These are phyloP conservation scores for Phytophthora syringae DNA, from an alignment of 352 stramenopile genomes.

Conservation along the genomic window DNA sequence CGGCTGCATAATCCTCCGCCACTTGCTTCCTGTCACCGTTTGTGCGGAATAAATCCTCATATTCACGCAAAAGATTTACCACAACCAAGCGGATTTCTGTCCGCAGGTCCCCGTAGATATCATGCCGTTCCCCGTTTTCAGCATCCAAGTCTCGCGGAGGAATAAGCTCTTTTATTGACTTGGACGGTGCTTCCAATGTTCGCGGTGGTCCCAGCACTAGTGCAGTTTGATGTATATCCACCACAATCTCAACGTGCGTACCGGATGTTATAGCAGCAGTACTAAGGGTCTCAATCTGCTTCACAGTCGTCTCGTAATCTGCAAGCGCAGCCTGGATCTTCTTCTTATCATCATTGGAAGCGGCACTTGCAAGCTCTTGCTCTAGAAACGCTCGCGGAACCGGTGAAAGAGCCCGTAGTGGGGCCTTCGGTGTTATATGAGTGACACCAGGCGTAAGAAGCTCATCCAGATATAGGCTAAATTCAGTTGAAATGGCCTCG, in stretches of 20 bases:
- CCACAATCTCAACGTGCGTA: constrained; percentile 37
- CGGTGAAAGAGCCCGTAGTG: constrained; percentile 35
- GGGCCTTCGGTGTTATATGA: constrained; percentile 9
- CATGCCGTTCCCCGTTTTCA: constrained; percentile 50
- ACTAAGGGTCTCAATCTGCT: constrained; percentile 36
- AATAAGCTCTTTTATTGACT: constrained; percentile 60
- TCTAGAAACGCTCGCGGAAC: constrained; percentile 58
- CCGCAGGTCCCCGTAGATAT: constrained; percentile 52
- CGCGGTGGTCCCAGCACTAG: constrained; percentile 51
- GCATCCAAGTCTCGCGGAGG: constrained; percentile 51
- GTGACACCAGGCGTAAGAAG: constrained; percentile 45
- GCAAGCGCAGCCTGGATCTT: constrained; percentile 61
- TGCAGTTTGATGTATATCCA: constrained; percentile 42
- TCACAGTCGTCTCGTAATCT: constrained; percentile 63
- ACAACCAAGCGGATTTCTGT: constrained; percentile 70
- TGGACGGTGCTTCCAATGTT: constrained; percentile 26
- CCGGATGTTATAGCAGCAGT: constrained; percentile 23
- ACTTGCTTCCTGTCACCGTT: constrained; percentile 18
- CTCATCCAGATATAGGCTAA: constrained; percentile 45
- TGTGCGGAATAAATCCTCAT: constrained; percentile 45
- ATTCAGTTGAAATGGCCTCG: constrained; percentile 39
- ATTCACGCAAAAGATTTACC: constrained; percentile 66
- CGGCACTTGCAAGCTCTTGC: constrained; percentile 55
- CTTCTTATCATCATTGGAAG: constrained; percentile 81
- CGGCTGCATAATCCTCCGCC: constrained; percentile 12